Evolutionary conservation across 441 rosid species (phyloP).

Genomic region (Corymbia calophylla): DNA sequence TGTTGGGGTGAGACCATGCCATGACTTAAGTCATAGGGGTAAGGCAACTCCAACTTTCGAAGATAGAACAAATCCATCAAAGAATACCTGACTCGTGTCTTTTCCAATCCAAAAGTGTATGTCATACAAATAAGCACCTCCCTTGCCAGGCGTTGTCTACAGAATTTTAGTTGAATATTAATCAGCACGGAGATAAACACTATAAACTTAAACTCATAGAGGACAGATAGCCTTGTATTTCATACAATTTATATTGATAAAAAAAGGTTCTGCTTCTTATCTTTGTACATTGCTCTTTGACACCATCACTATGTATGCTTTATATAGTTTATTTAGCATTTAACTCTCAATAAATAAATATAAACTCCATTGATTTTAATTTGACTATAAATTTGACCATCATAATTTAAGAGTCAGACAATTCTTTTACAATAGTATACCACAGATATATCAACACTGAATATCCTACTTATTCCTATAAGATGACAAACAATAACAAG

Average conservation of each 20-base stretch:
- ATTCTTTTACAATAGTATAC: neutral
- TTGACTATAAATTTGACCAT: neutral
- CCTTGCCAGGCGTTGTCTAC: slow-evolving; percentile 80
- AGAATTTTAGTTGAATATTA: neutral
- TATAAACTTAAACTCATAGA: neutral
- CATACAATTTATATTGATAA: neutral
- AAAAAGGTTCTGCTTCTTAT: neutral
- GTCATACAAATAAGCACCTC: slow-evolving; percentile 86
- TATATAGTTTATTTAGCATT: neutral
- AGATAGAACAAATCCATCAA: neutral
- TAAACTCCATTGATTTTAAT: neutral
- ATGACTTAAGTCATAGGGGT: neutral
- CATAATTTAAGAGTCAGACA: neutral
- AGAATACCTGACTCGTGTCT: slow-evolving; percentile 90
- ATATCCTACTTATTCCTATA: neutral
- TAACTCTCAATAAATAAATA: neutral
- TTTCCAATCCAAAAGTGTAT: slow-evolving; percentile 99
- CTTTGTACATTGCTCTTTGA: neutral
- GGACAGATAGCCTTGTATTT: neutral
- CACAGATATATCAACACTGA: neutral
- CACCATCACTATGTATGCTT: neutral
- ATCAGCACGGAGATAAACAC: neutral
- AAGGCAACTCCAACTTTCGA: neutral
- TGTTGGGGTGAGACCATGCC: neutral
- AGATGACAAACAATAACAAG: neutral